Conservation (phyloP, 2,329 filamentous ascomycete genomes). For the Pyrenophora seminiperda region DNA sequence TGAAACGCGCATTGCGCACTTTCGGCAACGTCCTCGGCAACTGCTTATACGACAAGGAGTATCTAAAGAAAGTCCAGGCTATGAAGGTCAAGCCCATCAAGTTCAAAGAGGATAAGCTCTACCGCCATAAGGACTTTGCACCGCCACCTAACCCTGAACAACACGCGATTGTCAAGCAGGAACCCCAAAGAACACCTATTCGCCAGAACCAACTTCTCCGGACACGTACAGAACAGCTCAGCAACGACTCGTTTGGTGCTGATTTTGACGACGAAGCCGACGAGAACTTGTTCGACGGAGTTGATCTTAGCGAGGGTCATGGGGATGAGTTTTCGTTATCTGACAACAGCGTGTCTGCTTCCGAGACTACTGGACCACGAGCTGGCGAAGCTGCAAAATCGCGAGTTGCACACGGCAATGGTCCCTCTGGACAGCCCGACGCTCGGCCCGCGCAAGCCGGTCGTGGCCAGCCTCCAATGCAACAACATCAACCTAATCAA, state of each 20-base stretch:
- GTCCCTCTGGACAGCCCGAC: slow-evolving; percentile 28
- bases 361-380: slow-evolving; percentile 20
- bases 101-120: slow-evolving; percentile 78
- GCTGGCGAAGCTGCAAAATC: slow-evolving; percentile 20
- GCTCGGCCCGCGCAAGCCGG: slow-evolving; percentile 30
- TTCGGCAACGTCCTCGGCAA: slow-evolving; percentile 98
- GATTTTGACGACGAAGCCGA: slow-evolving; percentile 63
- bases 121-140: slow-evolving; percentile 78
- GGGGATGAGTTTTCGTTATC: slow-evolving; percentile 53
- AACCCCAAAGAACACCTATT: slow-evolving; percentile 31
- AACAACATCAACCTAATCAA: slow-evolving; percentile 35
- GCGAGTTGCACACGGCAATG: slow-evolving; percentile 23
- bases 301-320: slow-evolving; percentile 65
- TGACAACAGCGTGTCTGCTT: slow-evolving; percentile 30
- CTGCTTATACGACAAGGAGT: slow-evolving; percentile 97
- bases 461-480: slow-evolving; percentile 29
- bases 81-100: slow-evolving; percentile 79
- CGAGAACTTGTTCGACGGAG: slow-evolving; percentile 63
- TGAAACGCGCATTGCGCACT: slow-evolving; percentile 86
- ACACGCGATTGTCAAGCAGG: slow-evolving; percentile 35
- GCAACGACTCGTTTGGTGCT: slow-evolving; percentile 41
- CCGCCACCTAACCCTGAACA: slow-evolving; percentile 50
- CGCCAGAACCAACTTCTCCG: slow-evolving; percentile 32
- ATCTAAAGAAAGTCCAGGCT: slow-evolving; percentile 85
- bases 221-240: slow-evolving; percentile 42